phyloP scores from a whole-genome alignment of 495 filamentous ascomycete species.

The Lasiosphaeria ovina region DNA sequence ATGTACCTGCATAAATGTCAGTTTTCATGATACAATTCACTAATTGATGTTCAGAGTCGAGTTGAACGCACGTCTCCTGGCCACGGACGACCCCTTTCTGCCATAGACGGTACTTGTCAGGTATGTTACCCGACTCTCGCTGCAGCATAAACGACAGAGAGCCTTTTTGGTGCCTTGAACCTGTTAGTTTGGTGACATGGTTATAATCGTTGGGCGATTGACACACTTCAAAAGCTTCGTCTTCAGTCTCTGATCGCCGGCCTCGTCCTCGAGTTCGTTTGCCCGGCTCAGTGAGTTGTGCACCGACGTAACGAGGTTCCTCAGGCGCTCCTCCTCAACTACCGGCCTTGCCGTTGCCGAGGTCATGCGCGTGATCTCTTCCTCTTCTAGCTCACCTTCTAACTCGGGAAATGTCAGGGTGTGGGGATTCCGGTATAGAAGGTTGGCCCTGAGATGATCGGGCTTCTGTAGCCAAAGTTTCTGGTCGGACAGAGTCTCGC shows the following conservation, averaged over 20 bases:
- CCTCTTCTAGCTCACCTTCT: conserved; percentile 7
- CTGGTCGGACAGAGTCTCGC: conserved; percentile 25
- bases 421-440: conserved; percentile 37
- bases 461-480: conserved; percentile 39
- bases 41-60: neutral
- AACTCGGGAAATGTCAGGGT: conserved; percentile 25
- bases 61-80: conserved; percentile 19
- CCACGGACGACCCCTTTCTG: conserved; percentile 16
- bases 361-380: conserved; percentile 6
- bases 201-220: neutral
- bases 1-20: conserved; percentile 20
- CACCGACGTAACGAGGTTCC: conserved; percentile 24
- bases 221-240: conserved; percentile 27
- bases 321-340: conserved; percentile 18
- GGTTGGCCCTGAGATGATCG: conserved; percentile 10
- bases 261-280: conserved; percentile 15
- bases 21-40: neutral
- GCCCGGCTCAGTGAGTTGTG: conserved; percentile 20
- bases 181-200: neutral
- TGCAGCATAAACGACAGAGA: conserved; percentile 36
- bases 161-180: conserved; percentile 33
- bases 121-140: conserved; percentile 31
- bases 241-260: conserved; percentile 23
- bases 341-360: conserved; percentile 11
- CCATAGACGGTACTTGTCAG: conserved; percentile 28